Base-by-base conservation (phyloP, 1,284 basidiomycete species). In the Marasmius oreades region DNA sequence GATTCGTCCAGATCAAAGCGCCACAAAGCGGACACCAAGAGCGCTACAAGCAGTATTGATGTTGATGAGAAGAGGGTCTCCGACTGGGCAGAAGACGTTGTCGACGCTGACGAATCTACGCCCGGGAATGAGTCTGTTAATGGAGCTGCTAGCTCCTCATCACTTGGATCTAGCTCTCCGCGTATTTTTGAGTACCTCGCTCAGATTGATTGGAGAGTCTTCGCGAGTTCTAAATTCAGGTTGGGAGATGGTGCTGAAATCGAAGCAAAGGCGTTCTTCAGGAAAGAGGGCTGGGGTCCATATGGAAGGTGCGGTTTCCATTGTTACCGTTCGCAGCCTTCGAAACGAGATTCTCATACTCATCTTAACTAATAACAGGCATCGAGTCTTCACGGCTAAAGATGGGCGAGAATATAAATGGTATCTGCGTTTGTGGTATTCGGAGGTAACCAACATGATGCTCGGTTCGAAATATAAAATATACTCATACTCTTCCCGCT, bases 401-500 rank as follows among this genome's bases (percentile, higher is more conserved):
- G 63, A 67, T 54, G 64, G 64, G 2, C 55, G 55, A 36, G 59
- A 60, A 42, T 67, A 67, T 45, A 58, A 59, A 34, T 67, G 64
- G 66, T 23, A 61, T 45, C 45, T 64, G 31, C 42, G 50, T 7
- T n/a, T 36, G 18, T 33, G 46, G 12, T 14, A 33, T 36, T 52
- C 57, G 5, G 59, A 63, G 55, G 64, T 63, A 39, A 16, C 10
- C 11, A 31, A 26, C 10, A 4, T 4, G 28, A 31, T 4, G 28
- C 10, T 45, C 12, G 3, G 12, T 22, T 37, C 52, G 24, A 12
- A 51, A 43, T 16, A 39, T 11, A 1, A 50, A 4, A 33, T 10
- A 12, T 14, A 46, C 28, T 20, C 4, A n/a, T 31, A 47, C 4
- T 22, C n/a, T 43, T 24, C 18, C 37, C 26, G 5, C 10, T n/a